Base-by-base conservation (phyloP, 441 rosid genomes). In the Arabidopsis lyrata region DNA sequence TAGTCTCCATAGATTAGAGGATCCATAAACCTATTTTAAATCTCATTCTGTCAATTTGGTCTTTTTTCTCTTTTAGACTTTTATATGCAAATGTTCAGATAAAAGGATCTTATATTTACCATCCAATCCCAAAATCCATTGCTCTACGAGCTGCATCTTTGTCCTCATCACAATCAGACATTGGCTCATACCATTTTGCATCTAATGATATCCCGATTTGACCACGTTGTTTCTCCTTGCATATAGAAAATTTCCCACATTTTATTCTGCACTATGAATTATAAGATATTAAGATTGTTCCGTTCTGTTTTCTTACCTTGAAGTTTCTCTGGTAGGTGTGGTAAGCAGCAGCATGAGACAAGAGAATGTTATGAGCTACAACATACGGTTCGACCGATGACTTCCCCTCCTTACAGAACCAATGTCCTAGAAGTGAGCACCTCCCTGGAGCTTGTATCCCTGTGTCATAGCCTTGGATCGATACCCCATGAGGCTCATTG, bases 111-210 rank as follows among this genome's bases (percentile, higher is more conserved):
- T 54, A 50, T 63, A 8, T 53, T 35, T 86, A 88, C 97, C 99
- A 90, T 86, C 99, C 97, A 47, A 92, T 69, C 42, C 80, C 81
- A 65, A 94, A 94, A 64, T 89, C 99, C 84, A 88, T 78, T 9
- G 94, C 96, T 83, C 96, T 87, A 8, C 77, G 77, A 72, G 94
- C 94, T 24, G 97, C 97, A 74, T 89, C 93, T 78, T 69, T 83
- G 76, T 92, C 97, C 77, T 92, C 96, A 2, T 87, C 83, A 11
- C 70, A 78, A 47, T 85, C 85, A 60, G 91, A 86, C 56, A 86
- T 72, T 8, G 96, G 90, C 78, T 92, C 96, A 38, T 84, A 88
- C 97, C 97, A 95, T 81, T 89, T 92, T 63, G 88, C 85, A 78
- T 95, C 96, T 62, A 95, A 57, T 24, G 94, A 77, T 63, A 89